Base-by-base conservation (phyloP, 176 grass and related monocot species). In the Eleusine coracana region DNA sequence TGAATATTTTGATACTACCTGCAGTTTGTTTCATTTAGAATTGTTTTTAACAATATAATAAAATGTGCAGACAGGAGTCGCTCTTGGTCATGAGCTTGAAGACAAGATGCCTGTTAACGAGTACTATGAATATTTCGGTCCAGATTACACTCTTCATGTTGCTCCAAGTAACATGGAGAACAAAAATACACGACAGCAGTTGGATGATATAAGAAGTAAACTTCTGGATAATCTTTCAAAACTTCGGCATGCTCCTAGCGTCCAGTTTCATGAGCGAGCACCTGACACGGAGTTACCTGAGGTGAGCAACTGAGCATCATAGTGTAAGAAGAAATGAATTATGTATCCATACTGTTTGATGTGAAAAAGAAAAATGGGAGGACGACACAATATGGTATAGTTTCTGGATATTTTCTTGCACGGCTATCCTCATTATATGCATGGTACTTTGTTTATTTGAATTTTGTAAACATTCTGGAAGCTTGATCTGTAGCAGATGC, bases 121-220 rank as follows among this genome's bases (percentile, higher is more conserved):
- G 40, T 99, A 96, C 42, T 96, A 85, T 66, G 93, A 94, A 80
- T 99, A 96, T 71, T 99, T 99, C 7, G 93, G 93, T 71, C 97
- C 97, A 81, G 93, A 99, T 80, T 99, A 96, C 82, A 94, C 91
- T 75, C 93, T 99, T 87, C 93, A 89, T 85, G 91, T 94, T 42
- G 87, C 87, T 71, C 87, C 97, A 79, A 96, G 91, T 92, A 99
- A 99, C 80, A 96, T 99, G 97, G 91, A 99, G 80, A 99, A 99
- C 65, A 99, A 92, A 83, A 99, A 99, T 85, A 89, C 93, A 59
- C 80, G 51, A 2, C 69, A 72, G 0, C 83, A 96, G 42, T 48
- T 96, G 54, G 91, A 99, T 87, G 93, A 92, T 15, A 99, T 99
- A 76, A 91, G 87, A 82, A 39, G 17, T 49, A 92, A 82, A 29